Conservation (phyloP, 345 rosid genomes). For the Melaleuca alternifolia region DNA sequence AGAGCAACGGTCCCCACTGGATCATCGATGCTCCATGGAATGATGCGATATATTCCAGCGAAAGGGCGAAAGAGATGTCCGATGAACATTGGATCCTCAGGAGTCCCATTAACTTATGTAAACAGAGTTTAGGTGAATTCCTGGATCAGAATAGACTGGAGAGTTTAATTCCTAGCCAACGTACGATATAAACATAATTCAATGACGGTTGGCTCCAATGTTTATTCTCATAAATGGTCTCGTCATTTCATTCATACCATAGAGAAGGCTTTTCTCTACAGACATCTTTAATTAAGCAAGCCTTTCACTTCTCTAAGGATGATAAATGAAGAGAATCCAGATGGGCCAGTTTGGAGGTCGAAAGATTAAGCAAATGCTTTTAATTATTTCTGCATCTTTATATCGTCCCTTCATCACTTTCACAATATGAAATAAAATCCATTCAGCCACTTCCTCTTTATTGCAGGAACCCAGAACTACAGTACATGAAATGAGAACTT, state of each 20-base stretch:
- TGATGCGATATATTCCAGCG: neutral
- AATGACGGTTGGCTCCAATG: neutral
- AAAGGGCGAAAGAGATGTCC: neutral
- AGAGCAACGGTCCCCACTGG: neutral
- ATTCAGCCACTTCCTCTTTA: constrained; percentile 5
- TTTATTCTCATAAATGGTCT: neutral
- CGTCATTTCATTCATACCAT: neutral
- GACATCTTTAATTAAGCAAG: neutral
- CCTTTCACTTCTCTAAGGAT: neutral
- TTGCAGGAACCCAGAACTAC: neutral
- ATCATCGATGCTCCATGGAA: neutral
- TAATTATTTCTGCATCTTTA: neutral
- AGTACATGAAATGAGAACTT: neutral
- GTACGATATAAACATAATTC: neutral
- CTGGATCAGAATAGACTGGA: neutral
- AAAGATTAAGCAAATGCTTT: neutral
- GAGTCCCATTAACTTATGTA: neutral
- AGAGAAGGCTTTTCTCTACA: neutral
- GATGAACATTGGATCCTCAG: neutral
- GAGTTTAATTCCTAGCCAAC: neutral
- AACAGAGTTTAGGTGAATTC: neutral
- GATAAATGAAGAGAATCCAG: neutral
- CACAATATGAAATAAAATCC: neutral
- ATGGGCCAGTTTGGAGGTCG: neutral
- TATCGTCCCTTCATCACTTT: neutral